These are phyloP conservation scores for Aegle marmelos DNA, from an alignment of 345 rosid genomes.

Conservation along the genomic window DNA sequence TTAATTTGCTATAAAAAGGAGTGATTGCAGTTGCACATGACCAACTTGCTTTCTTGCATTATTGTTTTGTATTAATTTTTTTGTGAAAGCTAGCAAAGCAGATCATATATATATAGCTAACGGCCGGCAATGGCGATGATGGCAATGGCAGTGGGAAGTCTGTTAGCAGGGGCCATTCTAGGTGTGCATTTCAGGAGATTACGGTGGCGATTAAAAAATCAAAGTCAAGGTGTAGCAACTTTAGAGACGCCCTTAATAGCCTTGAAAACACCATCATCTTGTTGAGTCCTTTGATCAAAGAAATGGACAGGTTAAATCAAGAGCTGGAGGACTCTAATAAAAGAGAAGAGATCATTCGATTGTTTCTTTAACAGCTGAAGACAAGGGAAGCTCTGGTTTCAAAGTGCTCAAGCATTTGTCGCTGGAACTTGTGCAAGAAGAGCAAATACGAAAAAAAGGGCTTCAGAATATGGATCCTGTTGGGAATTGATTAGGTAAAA, in stretches of 20 bases:
- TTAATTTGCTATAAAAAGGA: background rate
- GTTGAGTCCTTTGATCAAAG: background rate
- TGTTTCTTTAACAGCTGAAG: background rate
- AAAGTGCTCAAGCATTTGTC: background rate
- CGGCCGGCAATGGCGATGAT: background rate
- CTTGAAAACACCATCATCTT: background rate
- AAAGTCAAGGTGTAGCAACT: background rate
- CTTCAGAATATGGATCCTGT: background rate
- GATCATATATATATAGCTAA: too few species aligned
- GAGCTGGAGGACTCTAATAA: background rate
- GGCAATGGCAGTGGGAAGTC: background rate
- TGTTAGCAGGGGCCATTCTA: background rate
- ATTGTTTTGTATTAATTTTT: too few species aligned
- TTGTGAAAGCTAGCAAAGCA: too few species aligned
- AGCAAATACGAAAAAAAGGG: background rate
- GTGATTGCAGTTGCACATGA: too few species aligned
- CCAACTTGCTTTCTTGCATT: too few species aligned
- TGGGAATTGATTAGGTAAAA: too few species aligned
- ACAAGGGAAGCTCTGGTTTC: background rate
- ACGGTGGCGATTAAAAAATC: background rate
- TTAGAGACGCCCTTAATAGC: background rate
- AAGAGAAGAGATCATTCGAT: background rate
- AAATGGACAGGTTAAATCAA: background rate
- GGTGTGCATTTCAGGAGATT: background rate
- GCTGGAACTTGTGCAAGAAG: background rate